Base-by-base conservation (phyloP, 495 filamentous ascomycete species). In the Melanomma pulvis-pyrius region DNA sequence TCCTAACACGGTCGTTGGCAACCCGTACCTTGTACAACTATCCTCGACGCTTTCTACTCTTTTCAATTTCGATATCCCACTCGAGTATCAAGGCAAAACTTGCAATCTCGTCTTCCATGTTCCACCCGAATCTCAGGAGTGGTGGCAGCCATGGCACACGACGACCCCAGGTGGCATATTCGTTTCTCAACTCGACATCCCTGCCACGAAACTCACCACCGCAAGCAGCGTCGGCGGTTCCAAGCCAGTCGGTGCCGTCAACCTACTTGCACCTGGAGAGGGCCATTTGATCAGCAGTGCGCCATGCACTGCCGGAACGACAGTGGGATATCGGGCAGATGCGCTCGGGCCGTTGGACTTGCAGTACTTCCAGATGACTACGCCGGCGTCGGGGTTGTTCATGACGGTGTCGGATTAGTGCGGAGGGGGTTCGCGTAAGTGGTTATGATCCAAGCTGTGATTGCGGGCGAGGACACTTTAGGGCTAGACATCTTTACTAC, bases 61-160 rank as follows among this genome's bases (percentile, higher is more conserved):
- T 44, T 76, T 75, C 72, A 77, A 73, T 66, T 77, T 77, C 69
- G 67, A 77, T 55, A 55, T 77, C 26, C 72, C 72, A 0, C 11
- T 61, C 13, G 54, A 54, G 4, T 52, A 71, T 41, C 56, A 68
- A 30, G 73, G 69, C 28, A 74, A 73, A 62, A 71, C 69, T 12
- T 78, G 76, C 68, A 67, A 65, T 28, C 57, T 78, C 13, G 57
- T 72, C 36, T 77, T 78, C 72, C 44, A 65, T 25, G 57, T 78
- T 48, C 74, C 76, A 6, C 47, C 28, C 15, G 59, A 63, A 30
- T 51, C 59, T 19, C 30, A 56, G 39, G 70, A 74, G 1, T 36
- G 64, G 54, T 76, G 68, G 15, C 57, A 61, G n/a, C 34, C 56
- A 17, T 74, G 49, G 53, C 59, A 54, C 17, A 63, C 72, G 39